Evolutionary conservation across 352 stramenopile genomes (phyloP).

Genomic region (Phytophthora niederhauseri): DNA sequence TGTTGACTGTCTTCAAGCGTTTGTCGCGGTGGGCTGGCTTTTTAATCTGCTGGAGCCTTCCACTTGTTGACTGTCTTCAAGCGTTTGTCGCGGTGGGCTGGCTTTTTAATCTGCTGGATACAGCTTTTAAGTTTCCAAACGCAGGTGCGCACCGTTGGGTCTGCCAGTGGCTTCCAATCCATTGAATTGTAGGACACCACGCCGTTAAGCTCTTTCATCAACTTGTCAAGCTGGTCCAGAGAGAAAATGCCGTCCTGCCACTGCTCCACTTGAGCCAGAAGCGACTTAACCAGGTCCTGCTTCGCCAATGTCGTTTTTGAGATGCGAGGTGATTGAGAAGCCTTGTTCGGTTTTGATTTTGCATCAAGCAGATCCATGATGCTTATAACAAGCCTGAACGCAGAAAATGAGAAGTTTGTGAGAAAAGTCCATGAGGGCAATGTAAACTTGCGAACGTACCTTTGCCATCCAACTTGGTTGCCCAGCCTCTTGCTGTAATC

Average conservation of each 20-base stretch:
- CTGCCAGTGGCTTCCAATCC: constrained; percentile 21
- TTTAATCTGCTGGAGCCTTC: constrained; percentile 24
- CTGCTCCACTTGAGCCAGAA: constrained; percentile 19
- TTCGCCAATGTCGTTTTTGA: constrained; percentile 11
- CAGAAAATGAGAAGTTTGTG: not conserved
- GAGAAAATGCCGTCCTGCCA: constrained; percentile 42
- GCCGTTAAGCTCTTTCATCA: constrained; percentile 11
- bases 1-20: constrained; percentile 25
- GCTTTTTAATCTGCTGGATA: constrained; percentile 28
- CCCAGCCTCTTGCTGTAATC: constrained; percentile 22
- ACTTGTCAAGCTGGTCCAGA: constrained; percentile 35
- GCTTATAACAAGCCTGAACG: constrained; percentile 13
- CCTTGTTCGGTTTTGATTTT: not conserved
- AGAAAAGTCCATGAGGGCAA: not conserved
- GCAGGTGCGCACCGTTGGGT: constrained; percentile 11
- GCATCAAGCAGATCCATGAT: constrained; percentile 9
- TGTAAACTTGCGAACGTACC: constrained; percentile 2
- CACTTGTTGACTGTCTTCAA: constrained; percentile 27
- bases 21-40: constrained; percentile 23
- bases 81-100: constrained; percentile 21
- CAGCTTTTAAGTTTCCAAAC: constrained; percentile 27
- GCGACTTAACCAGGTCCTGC: not conserved
- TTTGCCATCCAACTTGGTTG: constrained; percentile 22
- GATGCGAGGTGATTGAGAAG: not conserved
- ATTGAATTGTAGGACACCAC: constrained; percentile 24